Base-by-base conservation (phyloP, 108 stramenopile species). In the Skeletonema marinoi region DNA sequence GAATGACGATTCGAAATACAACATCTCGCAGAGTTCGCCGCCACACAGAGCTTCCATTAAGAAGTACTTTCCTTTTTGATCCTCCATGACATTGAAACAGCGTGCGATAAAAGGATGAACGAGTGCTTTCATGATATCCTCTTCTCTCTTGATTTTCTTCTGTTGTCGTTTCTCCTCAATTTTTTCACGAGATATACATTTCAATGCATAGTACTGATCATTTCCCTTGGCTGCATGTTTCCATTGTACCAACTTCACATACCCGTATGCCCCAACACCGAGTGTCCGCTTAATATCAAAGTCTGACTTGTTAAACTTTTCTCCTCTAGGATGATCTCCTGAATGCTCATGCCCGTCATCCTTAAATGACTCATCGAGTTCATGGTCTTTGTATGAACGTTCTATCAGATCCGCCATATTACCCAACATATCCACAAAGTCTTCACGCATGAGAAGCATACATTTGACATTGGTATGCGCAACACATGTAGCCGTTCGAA, bases 351-450 rank as follows among this genome's bases (percentile, higher is more conserved):
- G 19, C 21, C 1, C 33, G 17, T 64, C 63, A 9, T 35, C 38
- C 63, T 10, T 39, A 7, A 19, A 8, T 0, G 36, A 39, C 16
- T 60, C 31, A 29, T 50, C 63, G 11, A 42, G 44, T 39, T 75
- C 81, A n/a, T 70, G 64, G 36, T 60, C 65, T 42, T 42, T 61
- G 44, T 83, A 83, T n/a, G 73, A 73, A 16, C 78, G 63, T 38
- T 61, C 78, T 76, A 76, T 65, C 50, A 90, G 48, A 33, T 89
- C 87, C 58, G 88, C 83, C 36, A 92, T 33, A 68, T 83, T 71
- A 30, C 91, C 91, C 35, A 92, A 68, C 85, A 92, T 86, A 1
- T 62, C 66, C 10, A 84, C 82, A 60, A 92, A 92, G 66, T 92
- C 91, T 59, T 90, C 91, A 58, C 91, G 82, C 85, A 82, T 74